phyloP scores from a whole-genome alignment of 1,284 basidiomycete species.

The Leccinum holopus region DNA sequence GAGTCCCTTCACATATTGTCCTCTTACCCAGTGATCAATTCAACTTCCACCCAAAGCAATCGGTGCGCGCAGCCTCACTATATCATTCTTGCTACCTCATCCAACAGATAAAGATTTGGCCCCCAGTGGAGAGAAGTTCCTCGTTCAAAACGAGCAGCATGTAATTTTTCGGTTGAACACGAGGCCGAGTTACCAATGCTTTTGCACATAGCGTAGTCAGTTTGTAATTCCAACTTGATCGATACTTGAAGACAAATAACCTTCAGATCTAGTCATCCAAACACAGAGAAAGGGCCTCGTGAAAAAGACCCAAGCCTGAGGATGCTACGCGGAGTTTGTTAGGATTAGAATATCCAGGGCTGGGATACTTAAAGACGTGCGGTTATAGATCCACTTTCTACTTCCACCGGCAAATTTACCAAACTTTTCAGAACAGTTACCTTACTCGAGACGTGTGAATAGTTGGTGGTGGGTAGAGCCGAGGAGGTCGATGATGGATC shows the following conservation, averaged over 20 bases:
- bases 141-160: constrained; percentile 5
- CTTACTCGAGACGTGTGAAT: constrained; percentile 16
- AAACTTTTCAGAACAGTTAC: constrained; percentile 12
- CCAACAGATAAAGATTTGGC: constrained; percentile 13
- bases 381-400: constrained; percentile 1
- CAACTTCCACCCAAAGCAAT: not conserved
- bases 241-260: constrained; percentile 15
- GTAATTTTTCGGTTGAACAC: constrained; percentile 16
- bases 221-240: constrained; percentile 19
- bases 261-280: constrained; percentile 14
- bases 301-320: constrained; percentile 3
- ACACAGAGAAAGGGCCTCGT: constrained; percentile 12
- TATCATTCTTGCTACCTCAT: constrained; percentile 4
- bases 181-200: constrained; percentile 18
- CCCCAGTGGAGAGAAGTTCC: constrained; percentile 5
- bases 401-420: constrained; percentile 11
- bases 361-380: constrained; percentile 11
- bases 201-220: not conserved
- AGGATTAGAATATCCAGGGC: constrained; percentile 13
- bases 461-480: constrained; percentile 22
- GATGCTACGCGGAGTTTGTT: constrained; percentile 24
- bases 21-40: not conserved
- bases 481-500: constrained; percentile 25
- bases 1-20: constrained; percentile 5
- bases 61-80: not conserved